Percentiles rank a stretch among this genome's conserved stretches.
Conservation (phyloP, 176 grass and related monocot species). For the Bothriochloa decipiens region DNA sequence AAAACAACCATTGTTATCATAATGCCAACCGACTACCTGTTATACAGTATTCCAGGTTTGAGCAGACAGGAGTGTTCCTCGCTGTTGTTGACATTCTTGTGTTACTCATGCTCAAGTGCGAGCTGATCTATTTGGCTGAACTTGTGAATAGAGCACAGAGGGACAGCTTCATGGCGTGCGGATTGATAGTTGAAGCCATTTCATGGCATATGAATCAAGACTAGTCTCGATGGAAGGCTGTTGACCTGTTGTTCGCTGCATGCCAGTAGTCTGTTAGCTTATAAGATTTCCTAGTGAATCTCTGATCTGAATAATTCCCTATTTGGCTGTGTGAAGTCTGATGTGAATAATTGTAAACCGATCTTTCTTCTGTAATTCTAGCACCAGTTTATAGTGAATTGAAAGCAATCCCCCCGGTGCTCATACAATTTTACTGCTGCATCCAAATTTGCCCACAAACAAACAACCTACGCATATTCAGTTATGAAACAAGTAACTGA, state of each 20-base stretch:
- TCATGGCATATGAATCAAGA: too few relatives aligned
- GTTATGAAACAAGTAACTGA: not conserved
- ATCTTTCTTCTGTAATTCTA: conserved; percentile 7
- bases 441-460: not conserved
- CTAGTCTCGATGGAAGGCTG: too few relatives aligned
- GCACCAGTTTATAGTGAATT: not conserved
- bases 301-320: not conserved
- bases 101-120: too few relatives aligned
- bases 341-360: not conserved
- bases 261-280: not conserved
- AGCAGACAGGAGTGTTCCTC: not conserved
- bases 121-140: too few relatives aligned
- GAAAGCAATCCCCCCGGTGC: not conserved
- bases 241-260: not conserved
- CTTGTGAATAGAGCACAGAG: too few relatives aligned
- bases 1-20: too few relatives aligned
- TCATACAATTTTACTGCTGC: not conserved
- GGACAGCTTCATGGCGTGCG: too few relatives aligned
- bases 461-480: not conserved
- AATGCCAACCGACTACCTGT: not conserved
- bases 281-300: not conserved
- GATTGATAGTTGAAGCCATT: too few relatives aligned
- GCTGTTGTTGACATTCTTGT: too few relatives aligned
- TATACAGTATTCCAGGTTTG: not conserved
- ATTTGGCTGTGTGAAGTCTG: not conserved